Base-by-base conservation (phyloP, 371 early-diverging fungal species). In the Phascolomyces articulosus region DNA sequence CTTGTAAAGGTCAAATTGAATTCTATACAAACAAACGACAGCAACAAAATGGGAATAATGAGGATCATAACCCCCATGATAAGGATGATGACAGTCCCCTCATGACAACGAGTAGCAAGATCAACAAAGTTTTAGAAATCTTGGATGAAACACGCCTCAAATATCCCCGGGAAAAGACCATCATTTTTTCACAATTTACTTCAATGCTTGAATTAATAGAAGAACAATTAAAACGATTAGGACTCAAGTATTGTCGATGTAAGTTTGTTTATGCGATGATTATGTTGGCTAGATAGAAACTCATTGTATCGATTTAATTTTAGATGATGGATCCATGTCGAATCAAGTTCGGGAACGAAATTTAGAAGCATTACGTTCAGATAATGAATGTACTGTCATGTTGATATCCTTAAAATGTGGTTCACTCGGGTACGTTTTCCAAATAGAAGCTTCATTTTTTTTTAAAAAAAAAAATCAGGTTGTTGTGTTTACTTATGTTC, bases 111-210 rank as follows among this genome's bases (percentile, higher is more conserved):
- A 85, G 85, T 55, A 82, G 82, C 55, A 87, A 87, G 57, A 77
- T 85, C 27, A 72, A 73, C 41, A 82, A 74, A 53, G 61, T 85
- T 65, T 55, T 87, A 18, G 82, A 81, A 4, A 64, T 87, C 2
- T 59, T 87, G 9, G 54, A 66, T 8, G 68, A 73, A 8, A 77
- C 79, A 2, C 69, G 76, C 26, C 58, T 41, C 49, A 58, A 49
- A 16, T 62, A 57, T 55, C 80, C 78, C 28, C 66, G 61, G 8
- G 82, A 85, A 61, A 95, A 95, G 71, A 84, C 90, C 29, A 92
- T 95, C 62, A 87, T 94, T 4, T 95, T 94, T 71, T 93, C 93
- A n/a, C 94, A 95, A 70, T 95, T 93, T 62, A 89, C 89, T 6
- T 80, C 90, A 55, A 91, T 94, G 80, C 73, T 95, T 24, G 89